Evolutionary conservation across 1,284 basidiomycete genomes (phyloP).

Genomic region (Rhodofomes roseus): DNA sequence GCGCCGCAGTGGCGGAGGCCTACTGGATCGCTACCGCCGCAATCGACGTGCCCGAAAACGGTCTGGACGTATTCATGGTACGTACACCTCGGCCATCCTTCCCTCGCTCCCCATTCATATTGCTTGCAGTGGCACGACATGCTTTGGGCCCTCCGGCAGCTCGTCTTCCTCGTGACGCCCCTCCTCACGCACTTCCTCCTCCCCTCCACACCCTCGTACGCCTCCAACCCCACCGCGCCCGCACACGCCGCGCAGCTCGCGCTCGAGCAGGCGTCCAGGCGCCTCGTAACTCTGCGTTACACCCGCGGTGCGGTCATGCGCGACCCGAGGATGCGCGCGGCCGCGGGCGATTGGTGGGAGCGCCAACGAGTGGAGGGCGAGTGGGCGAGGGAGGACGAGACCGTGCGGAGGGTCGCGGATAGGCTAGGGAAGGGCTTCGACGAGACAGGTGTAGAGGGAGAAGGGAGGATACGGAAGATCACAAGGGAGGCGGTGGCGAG

Average conservation of each 20-base stretch:
- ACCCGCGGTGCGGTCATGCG: conserved; percentile 53
- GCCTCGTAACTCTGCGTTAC: conserved; percentile 51
- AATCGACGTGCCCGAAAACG: conserved; percentile 40
- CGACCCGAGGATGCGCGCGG: conserved; percentile 42
- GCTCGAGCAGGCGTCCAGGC: conserved; percentile 19
- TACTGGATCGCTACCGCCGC: conserved; percentile 48
- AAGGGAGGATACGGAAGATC: conserved; percentile 13
- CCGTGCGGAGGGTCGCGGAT: conserved; percentile 47
- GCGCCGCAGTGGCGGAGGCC: conserved; percentile 46
- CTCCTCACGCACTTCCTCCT: conserved; percentile 41
- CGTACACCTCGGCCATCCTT: conserved; percentile 15
- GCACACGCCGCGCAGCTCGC: conserved; percentile 36
- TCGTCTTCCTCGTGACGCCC: conserved; percentile 58
- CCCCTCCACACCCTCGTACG: conserved; percentile 25
- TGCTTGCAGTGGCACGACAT: conserved; percentile 62
- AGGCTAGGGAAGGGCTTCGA: conserved; percentile 45
- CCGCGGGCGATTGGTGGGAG: conserved; percentile 52
- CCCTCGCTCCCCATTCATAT: not conserved
- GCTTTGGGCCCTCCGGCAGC: conserved; percentile 47
- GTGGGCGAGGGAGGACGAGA: conserved; percentile 42
- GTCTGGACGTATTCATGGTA: conserved; percentile 50
- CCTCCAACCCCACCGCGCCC: conserved; percentile 23
- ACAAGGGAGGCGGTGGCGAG: conserved; percentile 8
- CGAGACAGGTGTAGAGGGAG: conserved; percentile 16
- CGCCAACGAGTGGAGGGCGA: conserved; percentile 48